A percentile compares a stretch with the other conserved stretches of the same genome.
phyloP scores from a whole-genome alignment of 2,329 filamentous ascomycete genomes.

The Tolypocladium sp. region DNA sequence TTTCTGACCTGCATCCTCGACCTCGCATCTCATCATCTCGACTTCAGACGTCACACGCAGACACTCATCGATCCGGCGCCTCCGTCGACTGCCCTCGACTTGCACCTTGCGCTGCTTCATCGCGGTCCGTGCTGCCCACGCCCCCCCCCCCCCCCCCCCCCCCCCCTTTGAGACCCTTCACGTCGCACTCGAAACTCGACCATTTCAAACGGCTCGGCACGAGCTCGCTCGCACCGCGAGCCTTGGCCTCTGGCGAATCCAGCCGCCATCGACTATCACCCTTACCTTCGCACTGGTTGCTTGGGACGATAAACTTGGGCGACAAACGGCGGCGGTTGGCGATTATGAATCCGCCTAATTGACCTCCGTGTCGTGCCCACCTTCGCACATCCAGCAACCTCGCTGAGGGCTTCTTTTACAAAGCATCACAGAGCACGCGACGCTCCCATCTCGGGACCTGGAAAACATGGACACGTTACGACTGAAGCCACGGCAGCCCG shows the following conservation, averaged over 20 bases:
- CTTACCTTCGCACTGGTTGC: background rate
- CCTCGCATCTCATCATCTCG: background rate
- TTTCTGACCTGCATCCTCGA: slow-evolving; percentile 1
- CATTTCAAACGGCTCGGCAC: background rate
- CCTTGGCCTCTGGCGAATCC: background rate
- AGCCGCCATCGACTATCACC: background rate
- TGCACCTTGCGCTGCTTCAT: background rate
- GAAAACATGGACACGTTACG: slow-evolving; percentile 44
- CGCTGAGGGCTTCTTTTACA: background rate
- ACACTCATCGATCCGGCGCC: background rate
- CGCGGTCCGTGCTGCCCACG: background rate
- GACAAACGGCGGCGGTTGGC: slow-evolving; percentile 1
- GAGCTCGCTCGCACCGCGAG: background rate
- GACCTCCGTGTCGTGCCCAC: slow-evolving; percentile 3
- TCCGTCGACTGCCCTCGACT: background rate
- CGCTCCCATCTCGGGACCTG: slow-evolving; percentile 5
- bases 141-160: too few species aligned
- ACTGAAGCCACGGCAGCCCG: slow-evolving; percentile 42
- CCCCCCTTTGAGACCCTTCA: slow-evolving; percentile 1
- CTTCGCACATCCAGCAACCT: background rate
- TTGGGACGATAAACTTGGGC: background rate
- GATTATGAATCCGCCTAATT: slow-evolving; percentile 13
- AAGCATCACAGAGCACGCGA: background rate
- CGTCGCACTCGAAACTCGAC: background rate
- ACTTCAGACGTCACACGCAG: background rate